A percentile compares a stretch with the other conserved stretches of the same genome.
phyloP scores from a whole-genome alignment of 345 rosid genomes.

The Ceriops zippeliana region DNA sequence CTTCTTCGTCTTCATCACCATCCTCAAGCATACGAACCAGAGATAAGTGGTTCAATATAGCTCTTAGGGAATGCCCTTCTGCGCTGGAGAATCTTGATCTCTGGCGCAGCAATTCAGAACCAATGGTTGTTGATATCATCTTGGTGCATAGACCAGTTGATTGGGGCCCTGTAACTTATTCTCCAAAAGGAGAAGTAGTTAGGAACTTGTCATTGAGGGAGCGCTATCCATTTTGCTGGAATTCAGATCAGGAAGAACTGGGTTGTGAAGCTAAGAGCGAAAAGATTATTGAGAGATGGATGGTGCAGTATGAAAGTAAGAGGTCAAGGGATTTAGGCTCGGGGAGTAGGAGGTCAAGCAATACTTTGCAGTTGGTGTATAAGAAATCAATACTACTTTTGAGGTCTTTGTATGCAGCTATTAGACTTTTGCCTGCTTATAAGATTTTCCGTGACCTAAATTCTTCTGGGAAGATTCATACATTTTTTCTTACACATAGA shows the following conservation, averaged over 20 bases:
- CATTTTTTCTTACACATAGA: constrained; percentile 64
- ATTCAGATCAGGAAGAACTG: constrained; percentile 61
- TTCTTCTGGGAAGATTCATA: constrained; percentile 56
- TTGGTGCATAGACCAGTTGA: constrained; percentile 53
- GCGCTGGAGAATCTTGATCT: constrained; percentile 77
- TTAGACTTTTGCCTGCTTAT: constrained; percentile 89
- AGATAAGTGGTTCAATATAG: constrained; percentile 92
- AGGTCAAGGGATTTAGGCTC: constrained; percentile 50
- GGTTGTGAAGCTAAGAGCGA: constrained; percentile 51
- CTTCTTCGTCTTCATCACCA: constrained; percentile 67
- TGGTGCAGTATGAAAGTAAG: constrained; percentile 70
- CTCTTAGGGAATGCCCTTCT: constrained; percentile 84
- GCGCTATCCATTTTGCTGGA: constrained; percentile 39
- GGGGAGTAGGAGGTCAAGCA: constrained; percentile 63
- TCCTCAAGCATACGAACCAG: constrained; percentile 81
- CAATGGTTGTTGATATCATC: constrained; percentile 80
- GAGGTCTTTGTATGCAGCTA: constrained; percentile 78
- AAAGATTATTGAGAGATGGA: constrained; percentile 90
- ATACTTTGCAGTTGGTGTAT: constrained; percentile 53
- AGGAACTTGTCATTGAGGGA: constrained; percentile 55
- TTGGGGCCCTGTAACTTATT: constrained; percentile 44
- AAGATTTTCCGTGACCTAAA: constrained; percentile 75
- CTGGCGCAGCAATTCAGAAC: constrained; percentile 66
- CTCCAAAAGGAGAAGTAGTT: constrained; percentile 43
- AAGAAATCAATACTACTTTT: constrained; percentile 76